phyloP scores from a whole-genome alignment of 2,329 filamentous ascomycete genomes.

The Cryphonectria carpinicola region DNA sequence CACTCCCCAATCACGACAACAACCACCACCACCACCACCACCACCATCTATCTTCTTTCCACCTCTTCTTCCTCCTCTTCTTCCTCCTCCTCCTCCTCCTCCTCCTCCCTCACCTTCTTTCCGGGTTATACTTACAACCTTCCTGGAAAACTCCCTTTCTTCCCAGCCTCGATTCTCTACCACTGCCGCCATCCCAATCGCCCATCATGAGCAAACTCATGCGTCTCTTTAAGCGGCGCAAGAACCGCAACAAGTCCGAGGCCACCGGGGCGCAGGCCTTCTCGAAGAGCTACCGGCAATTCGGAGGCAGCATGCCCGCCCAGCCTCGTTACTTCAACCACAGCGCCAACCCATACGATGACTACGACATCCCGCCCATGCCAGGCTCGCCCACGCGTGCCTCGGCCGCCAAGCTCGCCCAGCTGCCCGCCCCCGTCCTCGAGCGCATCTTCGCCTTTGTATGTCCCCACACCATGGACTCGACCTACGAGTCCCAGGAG shows the following conservation, averaged over 20 bases:
- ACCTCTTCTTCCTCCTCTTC: neutral
- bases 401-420: slow-evolving; percentile 50
- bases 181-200: neutral
- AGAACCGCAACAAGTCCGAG: slow-evolving; percentile 38
- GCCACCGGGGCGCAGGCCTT: slow-evolving; percentile 26
- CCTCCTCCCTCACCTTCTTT: slow-evolving; percentile 1
- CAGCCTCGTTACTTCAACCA: slow-evolving; percentile 20
- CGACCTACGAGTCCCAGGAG: slow-evolving; percentile 81
- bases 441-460: slow-evolving; percentile 78
- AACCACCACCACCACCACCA: neutral
- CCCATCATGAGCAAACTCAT: slow-evolving; percentile 20
- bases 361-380: slow-evolving; percentile 25
- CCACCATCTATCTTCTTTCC: neutral
- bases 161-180: neutral
- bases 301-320: slow-evolving; percentile 31
- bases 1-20: neutral
- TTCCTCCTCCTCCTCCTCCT: neutral
- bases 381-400: slow-evolving; percentile 43
- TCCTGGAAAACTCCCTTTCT: neutral
- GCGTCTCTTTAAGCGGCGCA: slow-evolving; percentile 39
- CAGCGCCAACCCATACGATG: slow-evolving; percentile 16
- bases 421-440: slow-evolving; percentile 71
- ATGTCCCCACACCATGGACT: slow-evolving; percentile 80
- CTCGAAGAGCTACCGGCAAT: slow-evolving; percentile 33
- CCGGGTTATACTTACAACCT: neutral